Conservation (phyloP, 768 basidiomycete species). For the Leccinellum luteum region DNA sequence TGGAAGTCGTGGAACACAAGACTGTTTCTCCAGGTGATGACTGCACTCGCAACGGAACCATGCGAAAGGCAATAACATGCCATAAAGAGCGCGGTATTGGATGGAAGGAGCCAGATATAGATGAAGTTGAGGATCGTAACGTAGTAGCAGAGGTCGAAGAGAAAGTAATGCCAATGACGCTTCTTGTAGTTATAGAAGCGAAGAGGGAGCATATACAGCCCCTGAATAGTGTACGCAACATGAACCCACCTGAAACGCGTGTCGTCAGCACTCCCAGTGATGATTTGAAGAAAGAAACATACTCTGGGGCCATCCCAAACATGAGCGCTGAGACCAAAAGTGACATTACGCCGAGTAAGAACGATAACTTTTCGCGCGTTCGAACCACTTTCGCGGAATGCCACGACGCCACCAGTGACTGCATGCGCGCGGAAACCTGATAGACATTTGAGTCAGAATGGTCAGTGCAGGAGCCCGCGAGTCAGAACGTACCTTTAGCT, state of each 20-base stretch:
- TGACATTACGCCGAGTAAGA: constrained; percentile 93
- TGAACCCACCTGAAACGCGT: constrained; percentile 71
- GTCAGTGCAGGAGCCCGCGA: not conserved
- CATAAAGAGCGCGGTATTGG: constrained; percentile 74
- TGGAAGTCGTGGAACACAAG: constrained; percentile 97
- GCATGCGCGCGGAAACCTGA: constrained; percentile 79
- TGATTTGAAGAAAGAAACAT: constrained; percentile 25
- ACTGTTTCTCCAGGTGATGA: constrained; percentile 98
- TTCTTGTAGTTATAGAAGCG: constrained; percentile 89
- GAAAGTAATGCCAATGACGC: constrained; percentile 91
- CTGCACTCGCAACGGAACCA: constrained; percentile 88
- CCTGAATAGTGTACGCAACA: constrained; percentile 78
- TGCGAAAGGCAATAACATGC: constrained; percentile 93
- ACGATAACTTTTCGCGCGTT: constrained; percentile 82
- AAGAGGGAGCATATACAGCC: constrained; percentile 74
- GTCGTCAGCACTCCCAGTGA: constrained; percentile 6
- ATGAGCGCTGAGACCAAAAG: constrained; percentile 80
- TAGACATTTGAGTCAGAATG: constrained; percentile 30
- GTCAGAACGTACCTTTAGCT: constrained; percentile 62
- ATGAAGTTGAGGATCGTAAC: constrained; percentile 88
- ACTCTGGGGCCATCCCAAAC: constrained; percentile 87
- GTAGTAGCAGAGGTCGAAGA: constrained; percentile 92
- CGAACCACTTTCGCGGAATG: constrained; percentile 87
- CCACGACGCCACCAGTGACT: constrained; percentile 79
- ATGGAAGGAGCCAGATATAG: constrained; percentile 88